Conservation (phyloP, 768 basidiomycete species). For the Coprinopsis marcescibilis region DNA sequence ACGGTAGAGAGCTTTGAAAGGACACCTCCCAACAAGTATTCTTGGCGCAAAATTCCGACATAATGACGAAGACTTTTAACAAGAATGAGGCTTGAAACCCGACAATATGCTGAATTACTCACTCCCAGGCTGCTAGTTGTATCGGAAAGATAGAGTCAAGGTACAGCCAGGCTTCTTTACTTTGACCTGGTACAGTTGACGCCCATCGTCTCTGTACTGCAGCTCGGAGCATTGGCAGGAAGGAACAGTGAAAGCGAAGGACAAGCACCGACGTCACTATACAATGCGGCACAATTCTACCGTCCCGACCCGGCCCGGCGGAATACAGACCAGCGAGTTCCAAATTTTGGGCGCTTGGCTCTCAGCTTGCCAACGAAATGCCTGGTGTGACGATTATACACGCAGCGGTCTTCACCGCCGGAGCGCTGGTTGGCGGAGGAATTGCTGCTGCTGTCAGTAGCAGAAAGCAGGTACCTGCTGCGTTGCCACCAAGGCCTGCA, state of each 20-base stretch:
- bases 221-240: slow-evolving; percentile 7
- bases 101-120: slow-evolving; percentile 22
- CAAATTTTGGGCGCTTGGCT: background rate
- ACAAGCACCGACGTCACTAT: background rate
- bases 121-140: slow-evolving; percentile 70
- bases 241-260: background rate
- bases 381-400: slow-evolving; percentile 30
- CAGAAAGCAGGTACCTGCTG: slow-evolving; percentile 18
- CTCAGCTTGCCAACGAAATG: background rate
- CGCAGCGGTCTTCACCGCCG: slow-evolving; percentile 75
- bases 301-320: no score
- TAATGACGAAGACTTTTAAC: slow-evolving; percentile 57
- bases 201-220: slow-evolving; percentile 2
- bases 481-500: slow-evolving; percentile 19
- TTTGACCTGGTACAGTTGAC: slow-evolving; percentile 5
- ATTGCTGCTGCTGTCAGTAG: slow-evolving; percentile 47
- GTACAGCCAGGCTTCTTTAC: slow-evolving; percentile 52
- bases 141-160: slow-evolving; percentile 78
- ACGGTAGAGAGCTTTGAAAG: slow-evolving; percentile 43
- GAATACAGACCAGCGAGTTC: no score
- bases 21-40: slow-evolving; percentile 48
- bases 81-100: slow-evolving; percentile 8
- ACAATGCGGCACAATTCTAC: no score
- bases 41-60: slow-evolving; percentile 54
- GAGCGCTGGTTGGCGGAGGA: slow-evolving; percentile 76